Evolutionary conservation across 305 asterid genomes (phyloP), one percentile per base, ranked within the genome.

Genomic region (Rubia peregrina): DNA sequence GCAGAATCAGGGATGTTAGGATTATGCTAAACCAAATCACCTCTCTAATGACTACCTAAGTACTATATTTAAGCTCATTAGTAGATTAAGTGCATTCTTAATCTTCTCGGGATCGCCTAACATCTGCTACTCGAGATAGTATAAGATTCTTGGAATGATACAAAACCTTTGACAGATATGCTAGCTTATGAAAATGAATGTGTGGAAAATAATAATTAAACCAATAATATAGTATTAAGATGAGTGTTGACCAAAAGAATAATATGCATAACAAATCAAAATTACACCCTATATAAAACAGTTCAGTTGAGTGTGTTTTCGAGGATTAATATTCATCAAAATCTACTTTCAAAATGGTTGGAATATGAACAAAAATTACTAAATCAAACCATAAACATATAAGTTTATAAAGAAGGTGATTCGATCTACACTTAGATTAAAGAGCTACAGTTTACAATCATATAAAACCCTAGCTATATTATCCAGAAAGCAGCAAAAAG

Each of bases 401-500:
- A 22, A 5, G 62, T 9, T 48, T 14, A 75, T 21, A 49, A 38
- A 63, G 65, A 51, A 61, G 65, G n/a, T 21, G 73, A 74, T 68
- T 57, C 61, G 41, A 69, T 24, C 43, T 26, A 67, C 67, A 70
- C 60, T 7, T 68, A 51, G 59, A 16, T 51, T 51, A 51, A 17
- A n/a, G 21, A 7, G 9, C 59, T 51, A n/a, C n/a, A 51, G 59
- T n/a, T 51, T 51, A 51, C 59, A 51, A 51, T 51, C 59, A 51
- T 51, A 51, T 1, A 4, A 51, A 51, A 51, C 59, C 59, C 59
- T 51, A 51, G 59, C 59, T 51, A 51, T 19, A 51, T 51, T 77
- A 72, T 80, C 75, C 83, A 83, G 82, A 65, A 51, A 0, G 77
- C 78, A 79, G 76, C 85, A 76, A 80, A 79, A 67, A 59, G 63